Evolutionary conservation across 345 rosid species (phyloP), one percentile per base, ranked within the genome.

Genomic region (Lepidium didymum): DNA sequence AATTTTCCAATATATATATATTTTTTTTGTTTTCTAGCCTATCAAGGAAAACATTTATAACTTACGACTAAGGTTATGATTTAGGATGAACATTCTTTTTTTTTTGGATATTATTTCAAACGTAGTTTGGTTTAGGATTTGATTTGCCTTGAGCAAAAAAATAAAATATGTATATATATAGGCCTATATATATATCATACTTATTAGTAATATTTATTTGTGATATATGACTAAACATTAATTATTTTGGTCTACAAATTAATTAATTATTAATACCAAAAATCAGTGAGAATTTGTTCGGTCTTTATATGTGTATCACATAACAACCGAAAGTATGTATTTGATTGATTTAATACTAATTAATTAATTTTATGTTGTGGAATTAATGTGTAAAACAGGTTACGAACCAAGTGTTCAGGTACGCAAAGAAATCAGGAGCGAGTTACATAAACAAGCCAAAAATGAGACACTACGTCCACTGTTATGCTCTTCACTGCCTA

Each of bases 361-460:
- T 12, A 2, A 18, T 18, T 0, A 18, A 18, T 29, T 5, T n/a
- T 61, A 12, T 56, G 31, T 14, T 53, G 7, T 43, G 62, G 10
- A 15, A 15, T 27, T 27, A 41, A 13, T 8, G 15, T 53, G 63
- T 35, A 5, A 21, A 27, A 29, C 57, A 93, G 98, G 97, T 94
- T 77, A 94, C 97, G 14, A 94, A 94, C 69, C 97, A 94, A 75
- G 99, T 94, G 72, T 94, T 94, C 42, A 81, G 99, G 78, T 87
- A 78, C 58, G 99, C 99, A 0, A 94, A 88, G 83, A 91, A 85
- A 76, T 87, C 93, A 0, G 99, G 99, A 8, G 99, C 97, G 13
- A 89, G 88, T 80, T 91, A 89, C 79, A 94, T 94, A 31, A 94
- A 94, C 91, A 94, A 94, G 84, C 99, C 99, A 7, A 94, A 94